A percentile compares a stretch with the other conserved stretches of the same genome.
These are phyloP conservation scores for Maudiozyma serrabonitensis DNA, from an alignment of 805 yeast genomes.

Conservation along the genomic window DNA sequence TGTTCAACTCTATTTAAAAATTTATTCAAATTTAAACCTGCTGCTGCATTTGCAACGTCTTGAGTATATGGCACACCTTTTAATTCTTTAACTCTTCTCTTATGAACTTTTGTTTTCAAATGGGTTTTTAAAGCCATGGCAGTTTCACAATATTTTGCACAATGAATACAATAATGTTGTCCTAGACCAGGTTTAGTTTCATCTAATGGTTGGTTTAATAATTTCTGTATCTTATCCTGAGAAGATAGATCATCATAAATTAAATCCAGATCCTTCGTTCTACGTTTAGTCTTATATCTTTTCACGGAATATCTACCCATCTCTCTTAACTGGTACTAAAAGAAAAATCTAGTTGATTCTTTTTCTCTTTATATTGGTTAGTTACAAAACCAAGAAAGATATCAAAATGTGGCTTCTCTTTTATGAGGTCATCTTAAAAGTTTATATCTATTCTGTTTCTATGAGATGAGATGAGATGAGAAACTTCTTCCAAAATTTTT, in stretches of 20 bases:
- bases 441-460: no score
- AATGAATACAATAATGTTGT: conserved; percentile 86
- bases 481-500: no score
- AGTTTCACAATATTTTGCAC: conserved; percentile 85
- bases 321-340: background rate
- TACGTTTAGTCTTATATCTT: conserved; percentile 83
- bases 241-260: conserved; percentile 66
- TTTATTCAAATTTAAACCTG: conserved; percentile 64
- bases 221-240: conserved; percentile 48
- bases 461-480: no score
- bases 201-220: conserved; percentile 77
- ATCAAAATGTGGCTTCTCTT: no score
- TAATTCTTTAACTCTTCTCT: conserved; percentile 71
- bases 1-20: conserved; percentile 56
- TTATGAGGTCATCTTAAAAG: no score
- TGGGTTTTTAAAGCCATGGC: conserved; percentile 67
- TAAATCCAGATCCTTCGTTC: conserved; percentile 75
- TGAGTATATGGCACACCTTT: conserved; percentile 75
- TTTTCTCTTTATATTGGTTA: background rate
- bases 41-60: conserved; percentile 85
- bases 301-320: conserved; percentile 87
- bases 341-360: conserved; percentile 1
- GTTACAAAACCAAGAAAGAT: no score
- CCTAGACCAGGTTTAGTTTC: conserved; percentile 92
- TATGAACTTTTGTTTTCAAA: conserved; percentile 68